Percentiles rank a stretch among this genome's conserved stretches.
Evolutionary conservation across 176 grass and related monocot genomes (phyloP).

Genomic region (Microstegium vimineum): DNA sequence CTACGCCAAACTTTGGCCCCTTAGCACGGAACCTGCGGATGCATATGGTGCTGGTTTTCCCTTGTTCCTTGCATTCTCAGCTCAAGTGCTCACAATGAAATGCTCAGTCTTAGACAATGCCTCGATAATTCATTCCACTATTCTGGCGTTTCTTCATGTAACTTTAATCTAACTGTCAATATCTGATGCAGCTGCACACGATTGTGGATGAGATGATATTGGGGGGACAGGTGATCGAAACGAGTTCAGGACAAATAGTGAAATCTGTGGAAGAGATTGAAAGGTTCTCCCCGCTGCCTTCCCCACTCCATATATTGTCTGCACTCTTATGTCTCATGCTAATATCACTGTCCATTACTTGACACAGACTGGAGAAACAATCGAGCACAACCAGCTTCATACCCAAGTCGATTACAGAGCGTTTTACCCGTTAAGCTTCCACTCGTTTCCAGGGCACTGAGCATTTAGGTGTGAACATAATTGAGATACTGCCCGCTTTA

Average conservation of each 20-base stretch:
- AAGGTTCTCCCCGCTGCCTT: slow-evolving; percentile 36
- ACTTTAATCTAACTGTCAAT: neutral
- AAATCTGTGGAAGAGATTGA: slow-evolving; percentile 72
- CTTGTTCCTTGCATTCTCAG: neutral
- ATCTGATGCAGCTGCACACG: slow-evolving; percentile 68
- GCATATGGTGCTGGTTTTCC: neutral
- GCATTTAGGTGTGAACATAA: neutral
- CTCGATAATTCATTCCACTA: neutral
- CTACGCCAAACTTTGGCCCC: neutral
- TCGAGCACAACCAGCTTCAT: slow-evolving; percentile 69
- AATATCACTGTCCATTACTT: neutral
- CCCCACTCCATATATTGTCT: neutral
- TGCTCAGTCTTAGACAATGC: neutral
- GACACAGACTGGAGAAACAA: slow-evolving; percentile 75
- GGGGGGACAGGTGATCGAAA: slow-evolving; percentile 87
- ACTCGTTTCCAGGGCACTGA: neutral
- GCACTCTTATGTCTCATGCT: neutral
- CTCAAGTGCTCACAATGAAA: neutral
- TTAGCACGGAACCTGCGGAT: neutral
- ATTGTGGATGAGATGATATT: slow-evolving; percentile 97
- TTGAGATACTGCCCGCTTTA: neutral
- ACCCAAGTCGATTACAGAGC: slow-evolving; percentile 67
- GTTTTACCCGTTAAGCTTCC: slow-evolving; percentile 58
- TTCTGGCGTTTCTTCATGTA: neutral
- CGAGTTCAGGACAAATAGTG: slow-evolving; percentile 73